Percentiles rank a stretch among this genome's conserved stretches.
Conservation (phyloP, 169 alveolate genomes). For the Toxoplasma gondii region DNA sequence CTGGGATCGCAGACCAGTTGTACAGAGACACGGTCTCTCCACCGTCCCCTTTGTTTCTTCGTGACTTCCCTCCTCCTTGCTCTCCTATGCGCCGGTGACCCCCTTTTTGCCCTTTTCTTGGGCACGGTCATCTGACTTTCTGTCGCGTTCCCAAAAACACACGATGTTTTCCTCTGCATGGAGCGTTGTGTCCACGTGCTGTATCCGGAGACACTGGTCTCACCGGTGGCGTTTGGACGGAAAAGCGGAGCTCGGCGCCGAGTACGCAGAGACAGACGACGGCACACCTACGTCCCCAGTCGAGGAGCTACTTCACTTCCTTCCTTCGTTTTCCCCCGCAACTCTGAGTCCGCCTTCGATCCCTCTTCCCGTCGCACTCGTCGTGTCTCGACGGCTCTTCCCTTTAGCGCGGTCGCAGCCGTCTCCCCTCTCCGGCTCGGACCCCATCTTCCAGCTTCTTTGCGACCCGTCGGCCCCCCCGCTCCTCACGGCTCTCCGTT, state of each 20-base stretch:
- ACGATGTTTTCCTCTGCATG: constrained; percentile 1
- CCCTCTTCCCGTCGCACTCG: neutral
- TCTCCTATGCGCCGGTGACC: neutral
- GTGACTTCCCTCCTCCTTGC: neutral
- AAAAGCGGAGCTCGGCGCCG: neutral
- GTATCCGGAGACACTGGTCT: neutral
- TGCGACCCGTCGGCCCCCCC: constrained; percentile 14
- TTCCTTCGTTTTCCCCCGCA: neutral
- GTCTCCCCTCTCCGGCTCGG: neutral
- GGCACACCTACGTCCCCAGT: neutral
- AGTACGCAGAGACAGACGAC: neutral
- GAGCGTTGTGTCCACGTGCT: neutral
- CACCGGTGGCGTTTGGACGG: neutral
- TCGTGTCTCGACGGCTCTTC: neutral
- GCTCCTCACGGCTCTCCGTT: constrained; percentile 8
- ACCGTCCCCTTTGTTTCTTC: too few species aligned
- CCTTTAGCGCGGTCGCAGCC: neutral
- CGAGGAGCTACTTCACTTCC: neutral
- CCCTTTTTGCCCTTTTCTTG: neutral
- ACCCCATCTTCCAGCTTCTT: neutral
- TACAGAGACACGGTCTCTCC: too few species aligned
- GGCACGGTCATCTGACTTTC: neutral
- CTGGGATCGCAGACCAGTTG: too few species aligned
- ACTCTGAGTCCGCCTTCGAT: neutral
- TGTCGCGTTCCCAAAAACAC: neutral